phyloP scores from a whole-genome alignment of 768 basidiomycete genomes.

The Chalciporus sphaerocephalus region DNA sequence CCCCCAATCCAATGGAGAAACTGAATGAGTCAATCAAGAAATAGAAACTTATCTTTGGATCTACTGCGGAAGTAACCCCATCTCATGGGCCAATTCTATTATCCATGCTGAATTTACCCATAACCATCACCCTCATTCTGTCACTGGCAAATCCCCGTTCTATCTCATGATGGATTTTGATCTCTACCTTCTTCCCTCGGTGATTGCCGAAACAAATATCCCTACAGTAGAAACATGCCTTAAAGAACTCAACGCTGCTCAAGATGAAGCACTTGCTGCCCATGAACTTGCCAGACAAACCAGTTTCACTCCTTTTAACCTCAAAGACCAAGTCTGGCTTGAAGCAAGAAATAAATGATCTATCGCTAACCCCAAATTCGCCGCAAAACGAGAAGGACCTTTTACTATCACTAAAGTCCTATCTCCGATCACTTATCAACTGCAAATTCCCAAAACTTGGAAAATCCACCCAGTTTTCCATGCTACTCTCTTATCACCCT shows the following conservation, averaged over 20 bases:
- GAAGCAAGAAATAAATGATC: no score
- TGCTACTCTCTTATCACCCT: constrained; percentile 10
- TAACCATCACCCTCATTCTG: not conserved
- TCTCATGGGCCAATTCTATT: not conserved
- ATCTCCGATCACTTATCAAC: constrained; percentile 1
- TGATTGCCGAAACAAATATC: not conserved
- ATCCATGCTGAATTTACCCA: not conserved
- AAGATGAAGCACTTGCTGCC: no score
- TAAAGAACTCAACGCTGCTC: not conserved
- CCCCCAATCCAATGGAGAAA: no score
- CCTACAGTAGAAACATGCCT: not conserved
- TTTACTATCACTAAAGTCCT: not conserved
- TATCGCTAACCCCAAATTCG: no score
- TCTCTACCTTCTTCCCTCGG: not conserved
- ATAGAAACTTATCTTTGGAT: no score
- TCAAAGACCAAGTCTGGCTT: no score
- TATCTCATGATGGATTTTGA: not conserved
- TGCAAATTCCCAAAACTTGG: constrained; percentile 14
- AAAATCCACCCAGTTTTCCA: no score
- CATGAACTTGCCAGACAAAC: no score
- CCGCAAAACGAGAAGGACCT: no score
- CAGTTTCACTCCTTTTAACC: no score
- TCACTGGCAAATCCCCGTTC: not conserved
- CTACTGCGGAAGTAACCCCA: not conserved
- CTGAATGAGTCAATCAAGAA: not conserved